A percentile compares a stretch with the other conserved stretches of the same genome.
phyloP scores from a whole-genome alignment of 176 grass and related monocot species.

The Oryza brachyantha region DNA sequence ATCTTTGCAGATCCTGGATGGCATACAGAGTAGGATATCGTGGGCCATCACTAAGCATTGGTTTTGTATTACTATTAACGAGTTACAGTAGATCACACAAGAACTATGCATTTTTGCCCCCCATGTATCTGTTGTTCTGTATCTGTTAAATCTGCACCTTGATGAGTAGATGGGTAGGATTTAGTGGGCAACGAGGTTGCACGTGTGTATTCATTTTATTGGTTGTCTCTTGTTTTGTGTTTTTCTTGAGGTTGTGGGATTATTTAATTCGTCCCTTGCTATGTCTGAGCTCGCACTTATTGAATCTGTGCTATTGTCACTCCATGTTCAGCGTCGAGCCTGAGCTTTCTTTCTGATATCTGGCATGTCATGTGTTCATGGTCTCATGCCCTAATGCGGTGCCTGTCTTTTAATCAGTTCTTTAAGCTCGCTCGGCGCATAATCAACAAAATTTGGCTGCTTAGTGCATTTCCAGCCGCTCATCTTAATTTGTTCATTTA shows the following conservation, averaged over 20 bases:
- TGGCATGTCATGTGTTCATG: no score
- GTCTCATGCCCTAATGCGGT: no score
- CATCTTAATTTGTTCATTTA: no score
- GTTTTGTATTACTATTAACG: conserved; percentile 1
- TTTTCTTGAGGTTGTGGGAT: not conserved
- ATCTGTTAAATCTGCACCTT: not conserved
- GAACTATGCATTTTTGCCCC: not conserved
- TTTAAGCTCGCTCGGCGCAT: no score
- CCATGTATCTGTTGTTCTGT: not conserved
- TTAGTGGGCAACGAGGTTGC: not conserved
- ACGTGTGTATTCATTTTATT: conserved; percentile 5
- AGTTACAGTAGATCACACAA: not conserved
- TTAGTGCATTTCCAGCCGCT: no score
- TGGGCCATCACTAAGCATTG: conserved; percentile 8
- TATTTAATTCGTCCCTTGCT: not conserved
- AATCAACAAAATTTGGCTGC: no score
- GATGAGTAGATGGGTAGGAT: not conserved
- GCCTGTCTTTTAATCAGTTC: no score
- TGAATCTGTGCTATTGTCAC: no score
- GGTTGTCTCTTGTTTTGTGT: not conserved
- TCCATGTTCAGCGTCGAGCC: no score
- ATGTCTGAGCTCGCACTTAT: not conserved
- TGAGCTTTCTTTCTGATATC: no score
- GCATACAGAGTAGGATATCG: not conserved
- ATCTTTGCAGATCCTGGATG: conserved; percentile 30